Base-by-base conservation (phyloP, 1,284 basidiomycete species). In the Trametes sp. region DNA sequence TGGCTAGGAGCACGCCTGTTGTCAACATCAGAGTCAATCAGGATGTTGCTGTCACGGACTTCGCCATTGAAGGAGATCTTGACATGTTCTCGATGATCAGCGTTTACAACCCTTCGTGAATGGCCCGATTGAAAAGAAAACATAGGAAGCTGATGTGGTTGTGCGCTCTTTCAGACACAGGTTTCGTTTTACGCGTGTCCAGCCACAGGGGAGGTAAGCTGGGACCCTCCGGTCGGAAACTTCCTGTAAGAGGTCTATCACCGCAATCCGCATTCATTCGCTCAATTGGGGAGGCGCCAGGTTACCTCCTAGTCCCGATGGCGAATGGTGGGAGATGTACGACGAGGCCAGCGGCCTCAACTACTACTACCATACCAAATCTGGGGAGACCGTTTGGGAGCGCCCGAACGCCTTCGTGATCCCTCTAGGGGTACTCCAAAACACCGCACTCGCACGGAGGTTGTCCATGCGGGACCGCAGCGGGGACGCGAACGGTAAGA, bases 271-370 rank as follows among this genome's bases (percentile, higher is more conserved):
- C 48, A 28, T 54, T 36, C 38, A 26, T 44, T 7, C 11, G 28
- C 48, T 51, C 21, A 54, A n/a, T 52, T 41, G 14, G 46, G 38
- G 28, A 63, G 64, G 58, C 65, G 71, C 21, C 70, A 93, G 91
- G 49, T 80, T 98, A 36, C 96, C 95, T 26, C 92, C 93, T 8
- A 92, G 84, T 63, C 82, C 86, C 3, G 88, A 92, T 35, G 96
- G 96, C 50, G 94, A 97, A 74, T 98, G 95, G 95, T 97, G 95
- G 94, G 95, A 98, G 76, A 84, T 98, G 66, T 82, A 84, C 46
- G 95, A 97, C 75, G 88, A 93, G 38, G 84, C 87, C 33, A 89
- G 87, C 57, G 90, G 90, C 38, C 80, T 95, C 61, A 88, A 92
- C 14, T 98, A 98, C 76, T 98, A 95, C 77, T 96, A 96, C 78